These are phyloP conservation scores for Cucurbita pepo DNA, from an alignment of 306 rosid species.

Conservation along the genomic window DNA sequence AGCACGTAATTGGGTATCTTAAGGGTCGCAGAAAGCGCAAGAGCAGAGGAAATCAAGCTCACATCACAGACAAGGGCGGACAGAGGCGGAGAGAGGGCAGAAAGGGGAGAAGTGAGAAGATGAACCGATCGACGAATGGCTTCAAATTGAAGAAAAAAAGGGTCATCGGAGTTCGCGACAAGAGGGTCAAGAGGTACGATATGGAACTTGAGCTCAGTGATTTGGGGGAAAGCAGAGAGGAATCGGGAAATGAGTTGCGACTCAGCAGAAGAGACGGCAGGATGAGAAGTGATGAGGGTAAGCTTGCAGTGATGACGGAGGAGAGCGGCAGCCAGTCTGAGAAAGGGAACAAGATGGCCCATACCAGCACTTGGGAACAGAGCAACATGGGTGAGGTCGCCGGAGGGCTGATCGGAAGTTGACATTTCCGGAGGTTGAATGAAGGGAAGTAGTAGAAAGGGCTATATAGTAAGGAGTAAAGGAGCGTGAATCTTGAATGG, in stretches of 20 bases:
- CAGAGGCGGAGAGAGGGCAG: constrained; percentile 29
- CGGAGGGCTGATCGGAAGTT: neutral
- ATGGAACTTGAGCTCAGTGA: constrained; percentile 2
- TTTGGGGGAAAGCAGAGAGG: constrained; percentile 24
- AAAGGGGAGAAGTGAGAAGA: constrained; percentile 26
- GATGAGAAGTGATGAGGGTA: constrained; percentile 30
- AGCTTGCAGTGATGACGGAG: constrained; percentile 18
- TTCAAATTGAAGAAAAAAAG: constrained; percentile 20
- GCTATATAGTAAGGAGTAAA: neutral
- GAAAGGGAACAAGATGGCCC: constrained; percentile 42
- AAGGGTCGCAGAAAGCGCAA: constrained; percentile 8
- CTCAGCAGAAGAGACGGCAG: constrained; percentile 33
- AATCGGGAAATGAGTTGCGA: constrained; percentile 27
- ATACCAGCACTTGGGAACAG: constrained; percentile 45
- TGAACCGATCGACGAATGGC: constrained; percentile 25
- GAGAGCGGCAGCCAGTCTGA: constrained; percentile 21
- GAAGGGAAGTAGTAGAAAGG: neutral
- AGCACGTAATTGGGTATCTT: constrained; percentile 24
- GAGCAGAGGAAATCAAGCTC: constrained; percentile 18
- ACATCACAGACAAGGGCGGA: constrained; percentile 32
- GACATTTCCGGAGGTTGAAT: neutral
- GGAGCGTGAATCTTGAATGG: neutral
- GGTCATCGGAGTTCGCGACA: constrained; percentile 18
- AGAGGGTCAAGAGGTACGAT: constrained; percentile 10
- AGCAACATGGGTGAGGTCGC: constrained; percentile 21